Percentiles rank a stretch among this genome's conserved stretches.
Conservation (phyloP, 805 yeast species). For the Candida ortonii region DNA sequence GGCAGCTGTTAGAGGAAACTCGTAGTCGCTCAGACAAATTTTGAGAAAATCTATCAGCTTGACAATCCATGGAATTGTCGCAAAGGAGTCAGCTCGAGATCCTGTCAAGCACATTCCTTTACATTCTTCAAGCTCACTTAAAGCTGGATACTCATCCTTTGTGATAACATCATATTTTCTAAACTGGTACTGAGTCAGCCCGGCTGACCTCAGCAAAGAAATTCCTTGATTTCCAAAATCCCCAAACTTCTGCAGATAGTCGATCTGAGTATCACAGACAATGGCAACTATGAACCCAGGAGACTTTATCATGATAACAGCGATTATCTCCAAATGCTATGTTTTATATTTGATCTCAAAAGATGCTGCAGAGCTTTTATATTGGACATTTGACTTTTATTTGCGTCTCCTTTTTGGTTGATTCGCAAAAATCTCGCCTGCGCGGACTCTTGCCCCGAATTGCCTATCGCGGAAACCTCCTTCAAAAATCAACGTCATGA, state of each 20-base stretch:
- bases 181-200: constrained; percentile 21
- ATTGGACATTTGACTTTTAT: too few relatives aligned
- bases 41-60: constrained; percentile 38
- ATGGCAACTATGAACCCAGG: constrained; percentile 12
- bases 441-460: too few relatives aligned
- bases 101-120: constrained; percentile 52
- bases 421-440: too few relatives aligned
- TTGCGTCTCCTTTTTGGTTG: too few relatives aligned
- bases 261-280: constrained; percentile 17
- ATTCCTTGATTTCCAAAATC: constrained; percentile 52
- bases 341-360: too few relatives aligned
- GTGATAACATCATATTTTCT: constrained; percentile 39
- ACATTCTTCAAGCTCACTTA: constrained; percentile 24
- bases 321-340: too few relatives aligned
- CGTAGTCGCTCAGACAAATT: constrained; percentile 13
- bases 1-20: constrained; percentile 60
- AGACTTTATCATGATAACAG: too few relatives aligned
- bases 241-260: constrained; percentile 34
- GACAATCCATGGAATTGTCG: constrained; percentile 40
- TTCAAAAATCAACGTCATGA: too few relatives aligned
- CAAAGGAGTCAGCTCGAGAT: constrained; percentile 48
- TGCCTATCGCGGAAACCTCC: too few relatives aligned
- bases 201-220: constrained; percentile 30
- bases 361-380: too few relatives aligned
- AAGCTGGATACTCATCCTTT: constrained; percentile 24